These are phyloP conservation scores for Colletotrichum tanaceti DNA, from an alignment of 2,329 filamentous ascomycete species.

Conservation along the genomic window DNA sequence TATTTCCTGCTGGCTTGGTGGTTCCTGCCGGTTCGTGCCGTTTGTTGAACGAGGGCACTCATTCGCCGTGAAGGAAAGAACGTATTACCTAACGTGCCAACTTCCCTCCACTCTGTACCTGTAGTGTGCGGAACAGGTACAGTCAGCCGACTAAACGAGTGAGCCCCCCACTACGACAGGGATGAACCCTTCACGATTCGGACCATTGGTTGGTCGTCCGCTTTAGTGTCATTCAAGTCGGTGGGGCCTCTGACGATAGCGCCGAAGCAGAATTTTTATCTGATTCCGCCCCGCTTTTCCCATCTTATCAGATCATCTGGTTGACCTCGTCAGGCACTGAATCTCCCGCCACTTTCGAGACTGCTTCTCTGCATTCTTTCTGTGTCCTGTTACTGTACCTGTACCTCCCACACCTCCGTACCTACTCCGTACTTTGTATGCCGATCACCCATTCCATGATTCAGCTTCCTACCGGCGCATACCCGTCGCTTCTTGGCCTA, in stretches of 20 bases:
- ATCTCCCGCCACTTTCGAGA: slow-evolving; percentile 5
- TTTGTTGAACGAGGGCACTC: too few species aligned
- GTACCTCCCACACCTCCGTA: too few species aligned
- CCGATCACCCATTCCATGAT: background rate
- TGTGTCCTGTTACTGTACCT: too few species aligned
- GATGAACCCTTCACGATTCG: background rate
- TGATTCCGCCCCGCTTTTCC: slow-evolving; percentile 31
- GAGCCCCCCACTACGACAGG: slow-evolving; percentile 5
- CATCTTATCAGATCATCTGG: slow-evolving; percentile 41
- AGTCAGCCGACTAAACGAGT: too few species aligned
- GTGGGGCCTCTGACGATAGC: slow-evolving; percentile 23
- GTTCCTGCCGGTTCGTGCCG: too few species aligned
- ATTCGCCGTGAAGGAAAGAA: background rate
- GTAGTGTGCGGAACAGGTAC: too few species aligned
- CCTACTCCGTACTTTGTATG: too few species aligned
- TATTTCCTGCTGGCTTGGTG: too few species aligned
- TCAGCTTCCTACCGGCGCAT: too few species aligned
- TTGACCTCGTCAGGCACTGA: background rate
- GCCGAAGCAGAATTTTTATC: slow-evolving; percentile 35
- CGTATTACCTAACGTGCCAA: too few species aligned
- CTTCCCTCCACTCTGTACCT: too few species aligned
- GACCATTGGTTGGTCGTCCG: slow-evolving; percentile 17
- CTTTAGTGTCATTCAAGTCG: slow-evolving; percentile 13
- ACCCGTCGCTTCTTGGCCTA: background rate
- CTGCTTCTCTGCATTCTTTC: too few species aligned